Base-by-base conservation (phyloP, 495 filamentous ascomycete genomes). In the Hypoxylon subgilvum region DNA sequence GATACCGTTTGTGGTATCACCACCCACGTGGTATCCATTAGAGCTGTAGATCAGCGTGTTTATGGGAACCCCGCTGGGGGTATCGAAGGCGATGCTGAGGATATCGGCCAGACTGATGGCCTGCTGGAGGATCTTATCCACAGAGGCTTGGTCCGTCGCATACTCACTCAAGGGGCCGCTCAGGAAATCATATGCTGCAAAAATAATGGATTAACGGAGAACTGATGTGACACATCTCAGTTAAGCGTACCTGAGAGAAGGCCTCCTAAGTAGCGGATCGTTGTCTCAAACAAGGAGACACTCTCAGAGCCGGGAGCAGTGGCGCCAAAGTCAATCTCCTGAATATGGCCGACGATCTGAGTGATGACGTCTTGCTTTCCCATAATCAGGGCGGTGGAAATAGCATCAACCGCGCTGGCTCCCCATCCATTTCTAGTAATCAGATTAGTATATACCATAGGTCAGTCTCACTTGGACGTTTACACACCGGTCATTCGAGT, bases 231-330 rank as follows among this genome's bases (percentile, higher is more conserved):
- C 8, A 16, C 8, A 36, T 52, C 14, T 7, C 30, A 12, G 16
- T 12, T 12, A n/a, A 36, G 30, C 62, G 62, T 61, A 80, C 79
- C 76, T 6, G 91, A 89, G 34, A 95, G 59, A 59, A 96, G 76
- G 13, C 91, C 91, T 12, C 78, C 91, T 2, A 96, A 74, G 61
- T 95, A 96, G 3, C 91, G 87, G 64, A 96, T 96, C 2, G 90
- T 95, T 2, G 91, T 96, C 72, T 96, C 91, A 54, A 96, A 96
- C 22, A 96, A 73, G 50, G 86, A 91, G 56, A 95, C 84, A 10
- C 74, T 74, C 5, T 70, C 71, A 1, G 66, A 50, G n/a, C 52
- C 67, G 0, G 32, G 25, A 8, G 58, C 59, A 3, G 88, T 87
- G 13, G 72, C 75, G 43, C 79, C 79, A 57, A 89, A 96, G 72